Evolutionary conservation across 2,329 filamentous ascomycete species (phyloP), one percentile per base, ranked within the genome.

Genomic region (Moelleriella libera): DNA sequence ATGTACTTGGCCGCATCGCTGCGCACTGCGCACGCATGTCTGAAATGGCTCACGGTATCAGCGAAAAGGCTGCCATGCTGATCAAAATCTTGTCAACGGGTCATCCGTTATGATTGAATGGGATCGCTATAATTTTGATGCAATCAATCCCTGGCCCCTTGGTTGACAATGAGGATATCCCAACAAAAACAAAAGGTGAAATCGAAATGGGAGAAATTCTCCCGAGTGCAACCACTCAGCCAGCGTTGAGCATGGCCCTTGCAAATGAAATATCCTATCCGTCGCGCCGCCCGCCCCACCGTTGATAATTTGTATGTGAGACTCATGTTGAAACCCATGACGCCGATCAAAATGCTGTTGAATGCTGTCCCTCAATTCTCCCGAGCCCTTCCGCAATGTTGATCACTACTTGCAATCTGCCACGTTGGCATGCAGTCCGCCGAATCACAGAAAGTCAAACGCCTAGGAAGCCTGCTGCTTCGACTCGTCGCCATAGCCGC

Each of bases 401-500:
- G 21, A 21, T 21, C 21, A 21, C 21, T 21, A 21, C 21, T 21
- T 7, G 21, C 3, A 21, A 21, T 21, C 21, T 21, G 21, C 21
- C 21, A 21, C 21, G 2, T 21, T 21, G 21, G 21, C 21, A 21
- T 21, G 21, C 21, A 21, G 21, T 21, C 21, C 21, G 21, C 21
- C 21, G 21, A 21, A 21, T 21, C 21, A 21, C 21, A 21, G 21
- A 21, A 21, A 21, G 21, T 21, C 21, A 21, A 21, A 41, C 21
- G 2, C 6, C 48, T 58, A 66, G 10, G 40, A 48, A 49, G 63
- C 53, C 12, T 56, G 61, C 40, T 57, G 58, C 55, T 63, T 70
- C 45, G 64, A 67, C 66, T 80, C 76, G n/a, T 76, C 68, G 9
- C 76, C 69, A 49, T 80, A 80, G 1, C 76, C 75, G 42, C 69